These are phyloP conservation scores for Cardamine resedifolia DNA, from an alignment of 345 rosid genomes.

Conservation along the genomic window DNA sequence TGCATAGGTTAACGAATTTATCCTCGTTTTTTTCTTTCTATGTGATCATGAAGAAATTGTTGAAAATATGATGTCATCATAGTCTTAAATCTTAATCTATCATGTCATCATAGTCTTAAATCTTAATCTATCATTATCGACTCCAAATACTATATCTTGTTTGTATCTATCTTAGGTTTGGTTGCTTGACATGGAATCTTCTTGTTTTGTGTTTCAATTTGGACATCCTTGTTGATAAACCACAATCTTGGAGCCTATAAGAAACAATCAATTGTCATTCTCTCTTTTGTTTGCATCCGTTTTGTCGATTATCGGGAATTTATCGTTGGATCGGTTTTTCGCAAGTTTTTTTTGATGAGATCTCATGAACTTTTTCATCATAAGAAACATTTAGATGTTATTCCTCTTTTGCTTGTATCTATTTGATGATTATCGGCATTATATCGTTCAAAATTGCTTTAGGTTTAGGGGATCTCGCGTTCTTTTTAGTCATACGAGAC, in stretches of 20 bases:
- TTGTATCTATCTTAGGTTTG: constrained; percentile 7
- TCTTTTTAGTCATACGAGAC: neutral
- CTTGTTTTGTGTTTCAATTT: constrained; percentile 5
- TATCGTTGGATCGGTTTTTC: neutral
- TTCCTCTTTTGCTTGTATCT: neutral
- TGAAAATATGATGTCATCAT: neutral
- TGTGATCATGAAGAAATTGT: neutral
- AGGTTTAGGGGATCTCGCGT: neutral
- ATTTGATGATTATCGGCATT: neutral
- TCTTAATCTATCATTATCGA: neutral
- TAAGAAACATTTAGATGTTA: neutral
- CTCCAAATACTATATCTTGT: neutral
- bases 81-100: neutral
- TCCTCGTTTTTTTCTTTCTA: neutral
- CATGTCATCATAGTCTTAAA: neutral
- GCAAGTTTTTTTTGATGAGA: neutral
- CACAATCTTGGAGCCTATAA: neutral
- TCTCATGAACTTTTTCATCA: neutral
- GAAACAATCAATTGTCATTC: neutral
- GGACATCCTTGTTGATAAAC: neutral
- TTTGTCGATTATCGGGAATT: neutral
- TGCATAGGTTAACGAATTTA: constrained; percentile 3
- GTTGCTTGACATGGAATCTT: neutral
- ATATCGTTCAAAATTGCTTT: neutral
- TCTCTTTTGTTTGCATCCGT: neutral